A percentile compares a stretch with the other conserved stretches of the same genome.
phyloP scores from a whole-genome alignment of 2,329 filamentous ascomycete species.

The Cryoendolithus antarcticus region DNA sequence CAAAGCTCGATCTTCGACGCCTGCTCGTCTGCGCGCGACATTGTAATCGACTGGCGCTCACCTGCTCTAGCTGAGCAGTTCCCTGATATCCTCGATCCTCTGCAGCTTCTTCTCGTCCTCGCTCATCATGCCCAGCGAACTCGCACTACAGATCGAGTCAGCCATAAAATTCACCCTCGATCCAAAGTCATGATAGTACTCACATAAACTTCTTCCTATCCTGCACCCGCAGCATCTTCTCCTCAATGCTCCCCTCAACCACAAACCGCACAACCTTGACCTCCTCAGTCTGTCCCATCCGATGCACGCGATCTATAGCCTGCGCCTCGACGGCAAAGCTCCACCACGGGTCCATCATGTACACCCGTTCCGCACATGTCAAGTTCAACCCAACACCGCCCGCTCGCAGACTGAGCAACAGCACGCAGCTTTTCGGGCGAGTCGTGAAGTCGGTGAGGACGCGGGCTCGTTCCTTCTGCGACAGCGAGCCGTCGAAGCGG shows the following conservation, averaged over 20 bases:
- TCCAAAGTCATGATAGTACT: too few species aligned
- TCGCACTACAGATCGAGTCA: too few species aligned
- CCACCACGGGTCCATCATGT: constrained; percentile 99
- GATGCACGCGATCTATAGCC: constrained; percentile 92
- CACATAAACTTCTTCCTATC: constrained; percentile 85
- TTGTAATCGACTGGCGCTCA: too few species aligned
- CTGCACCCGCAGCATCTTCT: constrained; percentile 83
- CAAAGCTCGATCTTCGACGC: too few species aligned
- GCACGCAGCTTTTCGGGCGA: constrained; percentile 49
- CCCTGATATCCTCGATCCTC: constrained; percentile 85
- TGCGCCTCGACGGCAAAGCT: constrained; percentile 93
- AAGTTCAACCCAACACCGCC: constrained; percentile 91
- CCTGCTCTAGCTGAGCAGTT: constrained; percentile 54
- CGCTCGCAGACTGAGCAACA: constrained; percentile 75
- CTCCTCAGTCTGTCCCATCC: constrained; percentile 83
- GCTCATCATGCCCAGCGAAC: constrained; percentile 83
- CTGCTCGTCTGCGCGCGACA: too few species aligned
- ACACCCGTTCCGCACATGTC: constrained; percentile 78
- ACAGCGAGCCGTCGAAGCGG: constrained; percentile 85
- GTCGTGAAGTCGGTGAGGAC: constrained; percentile 61
- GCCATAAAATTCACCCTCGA: too few species aligned
- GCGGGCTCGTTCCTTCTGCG: constrained; percentile 68
- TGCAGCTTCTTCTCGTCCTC: constrained; percentile 87
- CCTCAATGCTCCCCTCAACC: constrained; percentile 81
- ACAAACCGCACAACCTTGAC: constrained; percentile 84